phyloP scores from a whole-genome alignment of 192 early-diverging fungal genomes.

The Martensiomyces pterosporus region DNA sequence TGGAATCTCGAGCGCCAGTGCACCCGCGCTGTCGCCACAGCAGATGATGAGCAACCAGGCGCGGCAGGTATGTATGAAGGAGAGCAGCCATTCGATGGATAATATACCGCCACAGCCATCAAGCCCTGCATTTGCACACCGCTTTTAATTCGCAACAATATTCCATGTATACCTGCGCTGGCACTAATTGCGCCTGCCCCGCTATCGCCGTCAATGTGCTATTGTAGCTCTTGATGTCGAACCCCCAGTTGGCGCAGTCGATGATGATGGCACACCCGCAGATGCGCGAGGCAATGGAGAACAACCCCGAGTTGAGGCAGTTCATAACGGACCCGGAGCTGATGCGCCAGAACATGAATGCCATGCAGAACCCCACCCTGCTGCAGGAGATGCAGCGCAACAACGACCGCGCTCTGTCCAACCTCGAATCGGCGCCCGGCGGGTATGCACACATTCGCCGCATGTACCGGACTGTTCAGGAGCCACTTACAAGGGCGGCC shows the following conservation, averaged over 20 bases:
- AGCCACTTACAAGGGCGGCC: constrained; percentile 34
- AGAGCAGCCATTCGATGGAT: constrained; percentile 4
- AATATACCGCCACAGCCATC: not conserved
- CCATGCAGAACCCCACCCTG: constrained; percentile 44
- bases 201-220: too few species aligned
- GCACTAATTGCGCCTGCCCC: too few species aligned
- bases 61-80: constrained; percentile 46
- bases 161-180: not conserved
- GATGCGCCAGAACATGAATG: constrained; percentile 40
- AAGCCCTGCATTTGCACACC: not conserved
- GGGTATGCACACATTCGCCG: constrained; percentile 48
- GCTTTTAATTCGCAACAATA: not conserved
- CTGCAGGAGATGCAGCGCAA: constrained; percentile 53
- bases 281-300: constrained; percentile 37
- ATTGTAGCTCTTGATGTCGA: constrained; percentile 27
- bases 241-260: constrained; percentile 32
- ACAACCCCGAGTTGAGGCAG: constrained; percentile 49
- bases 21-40: constrained; percentile 6
- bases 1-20: constrained; percentile 20
- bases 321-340: constrained; percentile 41
- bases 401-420: constrained; percentile 52
- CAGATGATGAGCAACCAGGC: constrained; percentile 12
- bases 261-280: constrained; percentile 47
- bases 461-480: constrained; percentile 48
- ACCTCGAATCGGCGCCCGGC: constrained; percentile 49